Conservation (phyloP, 2,329 filamentous ascomycete genomes). For the Hymenoscyphus albidus region DNA sequence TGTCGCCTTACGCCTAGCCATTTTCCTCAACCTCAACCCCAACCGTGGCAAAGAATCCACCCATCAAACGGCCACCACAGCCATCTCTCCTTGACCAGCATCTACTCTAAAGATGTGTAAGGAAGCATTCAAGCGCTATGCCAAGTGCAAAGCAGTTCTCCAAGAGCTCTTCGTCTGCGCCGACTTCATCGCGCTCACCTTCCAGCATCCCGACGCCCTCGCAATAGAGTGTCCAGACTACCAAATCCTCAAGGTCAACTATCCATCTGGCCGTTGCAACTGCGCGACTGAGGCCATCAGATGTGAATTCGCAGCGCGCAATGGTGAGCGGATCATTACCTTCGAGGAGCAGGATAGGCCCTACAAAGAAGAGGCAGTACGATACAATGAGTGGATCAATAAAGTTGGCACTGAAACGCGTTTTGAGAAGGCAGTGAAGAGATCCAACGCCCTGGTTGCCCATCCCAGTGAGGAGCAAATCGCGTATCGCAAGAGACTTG, state of each 20-base stretch:
- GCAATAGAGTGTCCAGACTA: not conserved
- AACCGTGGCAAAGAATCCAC: not conserved
- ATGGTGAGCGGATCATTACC: slow-evolving; percentile 3
- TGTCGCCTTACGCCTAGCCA: no score
- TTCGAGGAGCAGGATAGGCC: not conserved
- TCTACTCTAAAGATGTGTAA: not conserved
- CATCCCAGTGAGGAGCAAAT: not conserved
- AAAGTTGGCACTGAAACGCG: not conserved
- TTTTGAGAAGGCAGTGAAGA: not conserved
- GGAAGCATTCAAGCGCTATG: not conserved
- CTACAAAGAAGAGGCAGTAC: not conserved
- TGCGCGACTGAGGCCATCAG: not conserved
- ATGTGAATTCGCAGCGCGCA: not conserved
- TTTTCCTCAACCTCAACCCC: not conserved
- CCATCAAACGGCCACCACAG: not conserved
- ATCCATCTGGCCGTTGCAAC: not conserved
- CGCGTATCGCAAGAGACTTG: not conserved
- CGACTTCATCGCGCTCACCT: not conserved
- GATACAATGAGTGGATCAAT: not conserved
- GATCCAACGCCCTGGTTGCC: not conserved
- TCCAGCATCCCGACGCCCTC: not conserved
- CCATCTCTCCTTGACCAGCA: not conserved
- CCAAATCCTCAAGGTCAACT: not conserved
- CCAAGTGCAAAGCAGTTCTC: not conserved
- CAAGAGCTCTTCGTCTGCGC: not conserved